phyloP scores from a whole-genome alignment of 257 asterid species.

The Penstemon eatonii region DNA sequence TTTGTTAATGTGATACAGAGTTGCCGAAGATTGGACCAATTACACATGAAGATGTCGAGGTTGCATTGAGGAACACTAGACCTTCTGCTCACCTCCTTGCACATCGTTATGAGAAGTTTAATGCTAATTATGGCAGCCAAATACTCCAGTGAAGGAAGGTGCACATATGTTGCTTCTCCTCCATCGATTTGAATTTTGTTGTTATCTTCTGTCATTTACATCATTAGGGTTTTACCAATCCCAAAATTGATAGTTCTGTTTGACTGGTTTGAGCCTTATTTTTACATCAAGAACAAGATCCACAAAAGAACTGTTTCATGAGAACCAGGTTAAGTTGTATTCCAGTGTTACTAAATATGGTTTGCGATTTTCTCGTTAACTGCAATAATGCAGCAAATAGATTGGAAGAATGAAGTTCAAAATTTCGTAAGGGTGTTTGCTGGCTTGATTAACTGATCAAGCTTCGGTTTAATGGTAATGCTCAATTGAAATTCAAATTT shows the following conservation, averaged over 20 bases:
- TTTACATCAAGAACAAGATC: no score
- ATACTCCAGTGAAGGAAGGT: conserved; percentile 69
- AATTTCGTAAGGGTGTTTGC: no score
- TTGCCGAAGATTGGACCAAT: conserved; percentile 87
- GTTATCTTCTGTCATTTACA: background rate
- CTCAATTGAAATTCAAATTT: no score
- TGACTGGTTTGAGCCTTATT: no score
- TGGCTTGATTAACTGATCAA: no score
- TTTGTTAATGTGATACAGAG: conserved; percentile 43
- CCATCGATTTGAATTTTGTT: background rate
- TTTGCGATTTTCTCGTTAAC: no score
- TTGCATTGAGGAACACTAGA: conserved; percentile 83
- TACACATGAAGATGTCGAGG: conserved; percentile 65
- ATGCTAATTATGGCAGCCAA: conserved; percentile 92
- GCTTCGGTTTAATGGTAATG: no score
- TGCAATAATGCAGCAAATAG: no score
- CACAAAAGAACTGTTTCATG: no score
- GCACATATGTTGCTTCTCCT: background rate
- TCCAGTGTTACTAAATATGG: no score
- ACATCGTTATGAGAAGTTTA: conserved; percentile 77
- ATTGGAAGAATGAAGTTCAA: no score
- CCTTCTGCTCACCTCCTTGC: conserved; percentile 97
- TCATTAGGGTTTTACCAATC: background rate
- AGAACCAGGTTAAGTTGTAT: no score
- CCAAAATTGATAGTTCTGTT: background rate